A percentile compares a stretch with the other conserved stretches of the same genome.
phyloP scores from a whole-genome alignment of 129 eudicot genomes.

The Ambrosia artemisiifolia region DNA sequence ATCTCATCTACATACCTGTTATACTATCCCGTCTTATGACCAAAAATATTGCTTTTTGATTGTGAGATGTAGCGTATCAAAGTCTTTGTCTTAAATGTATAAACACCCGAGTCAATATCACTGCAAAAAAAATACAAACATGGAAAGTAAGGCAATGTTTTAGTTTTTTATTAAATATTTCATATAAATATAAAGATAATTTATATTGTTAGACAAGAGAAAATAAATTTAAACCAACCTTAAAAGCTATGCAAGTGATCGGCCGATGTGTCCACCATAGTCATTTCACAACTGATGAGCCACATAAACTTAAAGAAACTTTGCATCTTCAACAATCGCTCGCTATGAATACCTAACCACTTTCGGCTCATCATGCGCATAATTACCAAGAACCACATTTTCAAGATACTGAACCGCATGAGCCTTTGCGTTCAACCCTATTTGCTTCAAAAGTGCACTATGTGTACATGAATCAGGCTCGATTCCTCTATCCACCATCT shows the following conservation, averaged over 20 bases:
- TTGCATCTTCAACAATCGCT: slow-evolving; percentile 16
- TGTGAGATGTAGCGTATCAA: slow-evolving; percentile 10
- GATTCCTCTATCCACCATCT: slow-evolving; percentile 56
- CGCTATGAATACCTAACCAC: slow-evolving; percentile 18
- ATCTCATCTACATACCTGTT: slow-evolving; percentile 37
- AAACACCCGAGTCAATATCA: slow-evolving; percentile 19
- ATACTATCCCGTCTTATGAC: slow-evolving; percentile 20
- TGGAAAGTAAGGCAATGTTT: neutral
- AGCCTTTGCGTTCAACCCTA: slow-evolving; percentile 36
- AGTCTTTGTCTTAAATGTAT: slow-evolving; percentile 23
- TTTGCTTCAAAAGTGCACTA: slow-evolving; percentile 50
- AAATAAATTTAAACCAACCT: slow-evolving; percentile 15
- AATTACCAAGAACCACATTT: slow-evolving; percentile 37
- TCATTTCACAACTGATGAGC: slow-evolving; percentile 25
- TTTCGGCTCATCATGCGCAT: slow-evolving; percentile 29
- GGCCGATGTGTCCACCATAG: slow-evolving; percentile 19
- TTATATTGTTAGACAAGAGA: neutral
- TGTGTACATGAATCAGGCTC: slow-evolving; percentile 63
- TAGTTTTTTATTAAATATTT: neutral
- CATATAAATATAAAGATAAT: neutral
- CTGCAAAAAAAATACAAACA: slow-evolving; percentile 20
- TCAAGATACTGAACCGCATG: slow-evolving; percentile 49
- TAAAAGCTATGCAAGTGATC: slow-evolving; percentile 5
- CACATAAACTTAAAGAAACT: slow-evolving; percentile 13
- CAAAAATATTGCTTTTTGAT: slow-evolving; percentile 7